Evolutionary conservation across 139 green algal species (phyloP).

Genomic region (Eudorina sp.): DNA sequence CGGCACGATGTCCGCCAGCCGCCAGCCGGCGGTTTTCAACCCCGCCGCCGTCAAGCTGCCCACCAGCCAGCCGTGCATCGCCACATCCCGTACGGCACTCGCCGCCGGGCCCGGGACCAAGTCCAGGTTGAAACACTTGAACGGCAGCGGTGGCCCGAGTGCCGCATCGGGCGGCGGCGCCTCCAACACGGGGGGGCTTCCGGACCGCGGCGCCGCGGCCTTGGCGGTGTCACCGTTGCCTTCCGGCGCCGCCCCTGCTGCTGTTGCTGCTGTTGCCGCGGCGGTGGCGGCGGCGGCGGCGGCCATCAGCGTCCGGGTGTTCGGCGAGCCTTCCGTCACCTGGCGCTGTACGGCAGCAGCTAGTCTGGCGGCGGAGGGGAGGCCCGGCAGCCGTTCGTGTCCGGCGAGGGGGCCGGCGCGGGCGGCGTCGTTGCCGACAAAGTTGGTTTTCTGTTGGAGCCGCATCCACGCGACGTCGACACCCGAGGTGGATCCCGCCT

Average conservation of each 20-base stretch:
- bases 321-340: neutral
- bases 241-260: neutral
- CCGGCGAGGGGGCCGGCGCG: neutral
- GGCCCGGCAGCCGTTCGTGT: neutral
- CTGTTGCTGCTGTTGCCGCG: neutral
- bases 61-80: neutral
- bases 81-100: neutral
- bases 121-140: slow-evolving; percentile 4
- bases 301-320: neutral
- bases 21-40: neutral
- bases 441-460: neutral
- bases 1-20: neutral
- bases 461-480: slow-evolving; percentile 23
- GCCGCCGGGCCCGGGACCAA: neutral
- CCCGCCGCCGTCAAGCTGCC: neutral
- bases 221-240: neutral
- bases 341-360: neutral
- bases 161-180: neutral
- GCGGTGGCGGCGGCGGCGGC: neutral
- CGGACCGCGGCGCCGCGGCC: neutral
- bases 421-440: too few relatives aligned
- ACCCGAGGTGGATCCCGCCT: neutral
- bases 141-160: neutral
- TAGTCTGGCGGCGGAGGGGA: neutral
- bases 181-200: too few relatives aligned